Percentiles rank a stretch among this genome's conserved stretches.
Evolutionary conservation across 768 basidiomycete species (phyloP).

Genomic region (Serendipita sp.): DNA sequence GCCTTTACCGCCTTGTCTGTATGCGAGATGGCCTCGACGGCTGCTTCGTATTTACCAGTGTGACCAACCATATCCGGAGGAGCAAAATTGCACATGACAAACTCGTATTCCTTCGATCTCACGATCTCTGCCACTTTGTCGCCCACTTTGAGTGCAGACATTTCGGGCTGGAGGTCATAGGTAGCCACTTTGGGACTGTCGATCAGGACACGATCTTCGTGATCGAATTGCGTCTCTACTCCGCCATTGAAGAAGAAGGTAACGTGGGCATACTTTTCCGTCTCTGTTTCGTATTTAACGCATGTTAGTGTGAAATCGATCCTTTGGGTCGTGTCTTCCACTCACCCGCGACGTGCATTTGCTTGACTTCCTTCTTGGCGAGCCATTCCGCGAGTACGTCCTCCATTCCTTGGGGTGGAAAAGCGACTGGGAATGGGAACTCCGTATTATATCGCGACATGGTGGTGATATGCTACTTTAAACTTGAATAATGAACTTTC

Average conservation of each 20-base stretch:
- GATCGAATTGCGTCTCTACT: conserved; percentile 76
- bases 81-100: conserved; percentile 96
- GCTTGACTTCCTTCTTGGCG: conserved; percentile 57
- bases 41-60: conserved; percentile 82
- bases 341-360: conserved; percentile 74
- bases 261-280: conserved; percentile 96
- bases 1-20: conserved; percentile 84
- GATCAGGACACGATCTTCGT: conserved; percentile 75
- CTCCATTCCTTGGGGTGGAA: conserved; percentile 87
- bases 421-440: conserved; percentile 78
- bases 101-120: conserved; percentile 51
- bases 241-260: conserved; percentile 99
- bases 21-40: conserved; percentile 71
- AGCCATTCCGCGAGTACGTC: conserved; percentile 93
- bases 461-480: conserved; percentile 61
- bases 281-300: conserved; percentile 34
- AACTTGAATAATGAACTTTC: not conserved
- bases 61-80: conserved; percentile 98
- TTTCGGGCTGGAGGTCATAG: conserved; percentile 80
- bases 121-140: conserved; percentile 86
- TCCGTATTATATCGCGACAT: conserved; percentile 90
- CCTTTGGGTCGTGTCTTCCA: not conserved
- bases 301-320: not conserved
- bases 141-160: conserved; percentile 79
- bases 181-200: conserved; percentile 88